These are phyloP conservation scores for Nakazawaea ambrosiae DNA, from an alignment of 805 yeast genomes.

Conservation along the genomic window DNA sequence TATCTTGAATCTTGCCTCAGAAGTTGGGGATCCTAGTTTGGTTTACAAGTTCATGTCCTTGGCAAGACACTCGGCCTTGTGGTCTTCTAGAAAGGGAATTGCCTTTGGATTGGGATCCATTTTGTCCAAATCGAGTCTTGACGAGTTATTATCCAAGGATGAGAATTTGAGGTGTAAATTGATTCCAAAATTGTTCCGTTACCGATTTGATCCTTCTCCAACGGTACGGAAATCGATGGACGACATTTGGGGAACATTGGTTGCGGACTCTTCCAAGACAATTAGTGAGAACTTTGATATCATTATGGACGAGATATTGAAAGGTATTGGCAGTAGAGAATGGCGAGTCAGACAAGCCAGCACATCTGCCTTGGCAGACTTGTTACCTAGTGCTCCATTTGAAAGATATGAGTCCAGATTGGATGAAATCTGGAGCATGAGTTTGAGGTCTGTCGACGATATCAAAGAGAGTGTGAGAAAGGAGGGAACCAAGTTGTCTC, in stretches of 20 bases:
- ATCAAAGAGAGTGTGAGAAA: constrained; percentile 87
- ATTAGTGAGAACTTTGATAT: constrained; percentile 45
- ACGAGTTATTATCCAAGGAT: constrained; percentile 50
- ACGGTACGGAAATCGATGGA: constrained; percentile 78
- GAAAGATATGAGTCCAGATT: constrained; percentile 43
- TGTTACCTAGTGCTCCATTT: constrained; percentile 55
- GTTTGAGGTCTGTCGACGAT: constrained; percentile 87
- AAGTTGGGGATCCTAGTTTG: constrained; percentile 90
- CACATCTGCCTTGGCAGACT: constrained; percentile 60
- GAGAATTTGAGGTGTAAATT: constrained; percentile 48
- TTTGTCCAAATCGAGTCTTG: constrained; percentile 69
- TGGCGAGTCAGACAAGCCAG: constrained; percentile 94
- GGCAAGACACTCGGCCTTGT: constrained; percentile 78
- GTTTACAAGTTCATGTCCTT: constrained; percentile 92
- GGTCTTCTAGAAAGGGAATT: constrained; percentile 91
- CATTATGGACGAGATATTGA: constrained; percentile 59
- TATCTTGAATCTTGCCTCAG: constrained; percentile 80
- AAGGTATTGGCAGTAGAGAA: constrained; percentile 71
- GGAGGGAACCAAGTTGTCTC: constrained; percentile 68
- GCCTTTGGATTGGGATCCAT: constrained; percentile 91
- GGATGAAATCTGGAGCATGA: constrained; percentile 78
- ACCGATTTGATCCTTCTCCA: constrained; percentile 75
- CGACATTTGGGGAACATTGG: constrained; percentile 76
- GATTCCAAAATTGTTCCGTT: constrained; percentile 78
- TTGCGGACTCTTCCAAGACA: constrained; percentile 49